phyloP scores from a whole-genome alignment of 2,329 filamentous ascomycete species.

The Talaromyces sp. region DNA sequence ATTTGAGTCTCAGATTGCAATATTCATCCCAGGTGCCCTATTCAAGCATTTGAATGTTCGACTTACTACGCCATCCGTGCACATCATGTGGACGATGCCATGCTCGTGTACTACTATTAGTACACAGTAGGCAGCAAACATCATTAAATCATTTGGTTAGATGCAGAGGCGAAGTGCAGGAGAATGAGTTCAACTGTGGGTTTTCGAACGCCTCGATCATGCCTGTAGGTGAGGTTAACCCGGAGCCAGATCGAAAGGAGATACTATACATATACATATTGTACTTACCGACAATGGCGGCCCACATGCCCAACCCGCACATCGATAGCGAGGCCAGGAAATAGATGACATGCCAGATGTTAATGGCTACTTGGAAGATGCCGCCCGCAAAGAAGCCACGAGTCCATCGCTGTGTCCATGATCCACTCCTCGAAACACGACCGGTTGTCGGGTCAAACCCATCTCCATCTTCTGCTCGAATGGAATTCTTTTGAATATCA shows the following conservation, averaged over 20 bases:
- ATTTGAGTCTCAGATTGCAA: neutral
- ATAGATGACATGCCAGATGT: slow-evolving; percentile 30
- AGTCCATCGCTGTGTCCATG: slow-evolving; percentile 14
- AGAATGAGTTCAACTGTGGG: slow-evolving; percentile 33
- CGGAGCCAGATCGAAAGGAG: no score
- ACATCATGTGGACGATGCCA: no score
- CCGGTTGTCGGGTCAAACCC: slow-evolving; percentile 25
- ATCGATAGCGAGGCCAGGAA: slow-evolving; percentile 28
- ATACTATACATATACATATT: no score
- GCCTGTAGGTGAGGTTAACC: slow-evolving; percentile 5
- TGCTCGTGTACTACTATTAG: neutral
- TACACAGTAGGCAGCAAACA: neutral
- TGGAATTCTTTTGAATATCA: slow-evolving; percentile 31
- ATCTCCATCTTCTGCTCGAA: slow-evolving; percentile 28
- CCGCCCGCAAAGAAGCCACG: slow-evolving; percentile 29
- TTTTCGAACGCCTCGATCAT: slow-evolving; percentile 33
- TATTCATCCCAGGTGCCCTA: neutral
- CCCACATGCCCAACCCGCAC: slow-evolving; percentile 30
- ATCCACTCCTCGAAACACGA: slow-evolving; percentile 13
- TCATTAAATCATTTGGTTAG: slow-evolving; percentile 7
- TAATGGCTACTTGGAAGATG: slow-evolving; percentile 23
- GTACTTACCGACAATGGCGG: slow-evolving; percentile 26
- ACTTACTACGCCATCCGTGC: no score
- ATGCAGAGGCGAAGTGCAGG: slow-evolving; percentile 34
- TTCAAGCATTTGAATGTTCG: neutral